These are phyloP conservation scores for Pythium aquatile DNA, from an alignment of 352 stramenopile species.

Conservation along the genomic window DNA sequence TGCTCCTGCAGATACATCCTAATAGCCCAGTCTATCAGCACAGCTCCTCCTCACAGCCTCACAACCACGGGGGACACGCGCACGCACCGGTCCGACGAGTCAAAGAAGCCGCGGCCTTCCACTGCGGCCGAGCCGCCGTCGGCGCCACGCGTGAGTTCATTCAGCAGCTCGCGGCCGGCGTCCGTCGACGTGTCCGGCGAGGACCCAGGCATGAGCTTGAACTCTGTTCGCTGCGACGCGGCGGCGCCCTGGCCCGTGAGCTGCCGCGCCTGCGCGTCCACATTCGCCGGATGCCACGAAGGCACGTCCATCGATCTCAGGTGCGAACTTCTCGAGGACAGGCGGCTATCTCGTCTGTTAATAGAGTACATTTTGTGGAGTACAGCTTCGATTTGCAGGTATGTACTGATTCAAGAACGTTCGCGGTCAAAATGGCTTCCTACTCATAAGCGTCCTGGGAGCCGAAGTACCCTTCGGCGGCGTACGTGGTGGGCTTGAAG, in stretches of 20 bases:
- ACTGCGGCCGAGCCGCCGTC: constrained; percentile 35
- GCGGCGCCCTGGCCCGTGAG: constrained; percentile 24
- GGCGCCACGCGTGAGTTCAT: constrained; percentile 35
- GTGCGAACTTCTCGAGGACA: background rate
- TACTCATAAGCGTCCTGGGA: constrained; percentile 41
- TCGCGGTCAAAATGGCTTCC: background rate
- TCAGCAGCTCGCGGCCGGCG: constrained; percentile 56
- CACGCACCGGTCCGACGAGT: constrained; percentile 57
- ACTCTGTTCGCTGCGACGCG: constrained; percentile 48
- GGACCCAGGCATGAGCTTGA: constrained; percentile 64
- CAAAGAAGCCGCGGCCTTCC: constrained; percentile 60
- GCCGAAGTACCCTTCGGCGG: constrained; percentile 42
- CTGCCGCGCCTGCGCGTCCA: constrained; percentile 40
- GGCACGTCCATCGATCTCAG: constrained; percentile 56
- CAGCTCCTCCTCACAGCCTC: background rate
- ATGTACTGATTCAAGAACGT: background rate
- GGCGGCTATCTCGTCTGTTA: background rate
- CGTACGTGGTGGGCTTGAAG: constrained; percentile 36
- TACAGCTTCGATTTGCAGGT: background rate
- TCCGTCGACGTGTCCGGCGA: constrained; percentile 62
- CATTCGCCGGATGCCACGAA: constrained; percentile 72
- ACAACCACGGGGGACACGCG: background rate
- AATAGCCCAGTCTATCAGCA: background rate
- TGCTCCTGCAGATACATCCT: constrained; percentile 71
- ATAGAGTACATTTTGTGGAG: background rate